Evolutionary conservation across 495 filamentous ascomycete species (phyloP).

Genomic region (Eremomyces bilateralis): DNA sequence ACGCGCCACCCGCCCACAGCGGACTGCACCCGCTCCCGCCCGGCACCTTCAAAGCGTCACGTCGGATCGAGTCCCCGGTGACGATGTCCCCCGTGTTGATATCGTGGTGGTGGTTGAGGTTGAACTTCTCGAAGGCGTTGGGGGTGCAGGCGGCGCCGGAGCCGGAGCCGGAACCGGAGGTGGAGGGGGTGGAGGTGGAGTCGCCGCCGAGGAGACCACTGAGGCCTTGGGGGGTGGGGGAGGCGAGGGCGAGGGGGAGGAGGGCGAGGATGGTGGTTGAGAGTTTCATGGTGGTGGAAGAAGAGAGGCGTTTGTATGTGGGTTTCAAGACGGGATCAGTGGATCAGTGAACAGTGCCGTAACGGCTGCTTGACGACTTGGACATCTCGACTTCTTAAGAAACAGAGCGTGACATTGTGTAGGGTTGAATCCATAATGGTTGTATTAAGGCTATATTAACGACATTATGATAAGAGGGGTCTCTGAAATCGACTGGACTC

Average conservation of each 20-base stretch:
- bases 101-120: not conserved
- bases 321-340: too few species aligned
- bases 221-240: too few species aligned
- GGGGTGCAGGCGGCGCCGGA: not conserved
- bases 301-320: too few species aligned
- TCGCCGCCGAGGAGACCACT: too few species aligned
- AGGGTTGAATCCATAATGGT: too few species aligned
- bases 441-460: too few species aligned
- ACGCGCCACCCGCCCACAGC: not conserved
- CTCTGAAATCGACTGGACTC: not conserved
- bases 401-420: too few species aligned
- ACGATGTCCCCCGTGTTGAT: not conserved
- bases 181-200: not conserved
- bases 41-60: not conserved
- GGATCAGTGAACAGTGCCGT: too few species aligned
- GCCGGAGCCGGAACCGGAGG: not conserved
- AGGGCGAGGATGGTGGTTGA: not conserved
- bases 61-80: not conserved
- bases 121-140: conserved; percentile 1
- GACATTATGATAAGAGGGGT: too few species aligned
- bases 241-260: not conserved
- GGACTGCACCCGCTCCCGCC: not conserved
- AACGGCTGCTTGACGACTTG: too few species aligned
- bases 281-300: not conserved
- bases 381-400: too few species aligned